A percentile compares a stretch with the other conserved stretches of the same genome.
Evolutionary conservation across 2,329 filamentous ascomycete genomes (phyloP).

Genomic region (Parastagonospora nodorum): DNA sequence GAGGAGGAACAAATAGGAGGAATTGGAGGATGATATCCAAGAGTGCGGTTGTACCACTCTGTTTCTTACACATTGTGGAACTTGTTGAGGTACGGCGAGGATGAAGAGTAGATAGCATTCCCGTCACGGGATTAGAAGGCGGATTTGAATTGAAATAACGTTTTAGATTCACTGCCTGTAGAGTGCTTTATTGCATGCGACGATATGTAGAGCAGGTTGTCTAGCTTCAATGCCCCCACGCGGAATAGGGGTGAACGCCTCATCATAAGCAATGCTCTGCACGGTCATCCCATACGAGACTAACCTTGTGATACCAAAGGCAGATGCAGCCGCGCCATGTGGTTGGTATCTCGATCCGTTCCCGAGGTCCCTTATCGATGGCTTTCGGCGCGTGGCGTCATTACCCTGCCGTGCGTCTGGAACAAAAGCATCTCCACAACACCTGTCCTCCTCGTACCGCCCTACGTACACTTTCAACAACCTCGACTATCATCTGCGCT

Average conservation of each 20-base stretch:
- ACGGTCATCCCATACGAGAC: too few species aligned
- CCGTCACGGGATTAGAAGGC: conserved; percentile 11
- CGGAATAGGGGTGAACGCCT: too few species aligned
- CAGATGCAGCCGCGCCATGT: too few species aligned
- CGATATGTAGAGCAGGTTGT: too few species aligned
- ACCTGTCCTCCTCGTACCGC: conserved; percentile 1
- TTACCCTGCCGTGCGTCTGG: conserved; percentile 3
- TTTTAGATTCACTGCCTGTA: neutral
- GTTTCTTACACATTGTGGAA: neutral
- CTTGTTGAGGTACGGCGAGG: neutral
- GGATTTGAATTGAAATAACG: neutral
- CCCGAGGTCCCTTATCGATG: conserved; percentile 1
- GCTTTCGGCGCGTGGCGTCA: neutral
- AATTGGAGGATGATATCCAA: conserved; percentile 20
- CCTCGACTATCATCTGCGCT: neutral
- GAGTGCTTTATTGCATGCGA: too few species aligned
- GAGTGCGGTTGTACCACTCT: conserved; percentile 12
- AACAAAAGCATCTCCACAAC: conserved; percentile 11
- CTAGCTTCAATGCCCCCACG: too few species aligned
- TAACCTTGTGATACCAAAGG: too few species aligned
- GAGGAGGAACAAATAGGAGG: conserved; percentile 2
- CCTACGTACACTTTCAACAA: neutral
- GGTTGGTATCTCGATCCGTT: neutral
- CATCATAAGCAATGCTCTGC: too few species aligned
- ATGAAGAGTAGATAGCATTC: conserved; percentile 25